These are phyloP conservation scores for Cicer cuneatum DNA, from an alignment of 306 rosid species.

Conservation along the genomic window DNA sequence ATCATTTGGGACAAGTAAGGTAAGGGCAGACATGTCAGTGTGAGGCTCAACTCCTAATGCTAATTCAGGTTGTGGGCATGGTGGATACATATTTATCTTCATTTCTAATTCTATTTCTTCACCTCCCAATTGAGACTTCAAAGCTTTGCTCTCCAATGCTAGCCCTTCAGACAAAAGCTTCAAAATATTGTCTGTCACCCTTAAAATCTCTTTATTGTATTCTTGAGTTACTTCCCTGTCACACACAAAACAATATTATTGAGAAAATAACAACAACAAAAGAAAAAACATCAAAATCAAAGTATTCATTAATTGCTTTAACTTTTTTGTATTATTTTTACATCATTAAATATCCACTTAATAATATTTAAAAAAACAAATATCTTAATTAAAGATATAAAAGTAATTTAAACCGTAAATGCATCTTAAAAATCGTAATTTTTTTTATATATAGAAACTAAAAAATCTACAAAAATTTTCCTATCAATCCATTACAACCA, in stretches of 20 bases:
- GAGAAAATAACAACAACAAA: neutral
- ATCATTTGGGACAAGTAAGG: constrained; percentile 60
- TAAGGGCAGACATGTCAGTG: constrained; percentile 78
- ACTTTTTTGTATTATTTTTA: no score
- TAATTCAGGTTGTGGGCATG: constrained; percentile 73
- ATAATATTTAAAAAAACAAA: no score
- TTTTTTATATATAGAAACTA: no score
- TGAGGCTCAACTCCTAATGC: constrained; percentile 81
- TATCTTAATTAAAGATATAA: no score
- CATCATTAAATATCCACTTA: no score
- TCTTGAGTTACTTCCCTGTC: constrained; percentile 59
- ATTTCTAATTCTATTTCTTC: constrained; percentile 62
- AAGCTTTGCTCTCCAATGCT: constrained; percentile 50
- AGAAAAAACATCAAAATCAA: neutral
- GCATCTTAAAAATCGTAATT: no score
- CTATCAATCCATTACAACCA: no score
- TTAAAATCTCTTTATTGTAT: constrained; percentile 59
- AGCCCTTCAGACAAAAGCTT: constrained; percentile 65
- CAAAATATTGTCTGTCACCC: constrained; percentile 49
- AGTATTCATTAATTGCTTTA: no score
- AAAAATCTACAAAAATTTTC: no score
- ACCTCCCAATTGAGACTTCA: constrained; percentile 53
- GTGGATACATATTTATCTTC: constrained; percentile 82
- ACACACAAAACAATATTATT: neutral
- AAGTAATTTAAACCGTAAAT: no score